phyloP scores from a whole-genome alignment of 768 basidiomycete species.

The Rhodotorula kratochvilovae region DNA sequence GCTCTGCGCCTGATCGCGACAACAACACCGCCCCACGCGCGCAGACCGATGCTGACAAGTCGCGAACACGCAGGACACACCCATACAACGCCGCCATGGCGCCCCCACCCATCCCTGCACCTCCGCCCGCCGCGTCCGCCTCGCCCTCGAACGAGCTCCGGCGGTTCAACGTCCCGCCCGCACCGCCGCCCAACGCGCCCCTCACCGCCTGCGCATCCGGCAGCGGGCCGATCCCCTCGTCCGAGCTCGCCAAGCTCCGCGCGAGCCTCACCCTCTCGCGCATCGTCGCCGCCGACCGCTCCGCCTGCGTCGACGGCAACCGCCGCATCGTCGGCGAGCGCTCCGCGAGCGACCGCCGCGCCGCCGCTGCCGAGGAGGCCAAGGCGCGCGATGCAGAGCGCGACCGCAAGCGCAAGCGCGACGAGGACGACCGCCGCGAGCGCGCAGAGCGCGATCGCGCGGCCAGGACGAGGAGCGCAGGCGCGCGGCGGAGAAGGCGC shows the following conservation, averaged over 20 bases:
- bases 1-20: too few species aligned
- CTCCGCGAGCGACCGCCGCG: background rate
- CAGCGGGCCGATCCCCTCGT: constrained; percentile 6
- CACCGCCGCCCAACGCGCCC: background rate
- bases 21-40: too few species aligned
- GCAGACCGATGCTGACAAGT: background rate
- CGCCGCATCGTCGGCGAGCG: constrained; percentile 2
- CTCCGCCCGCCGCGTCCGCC: background rate
- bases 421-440: constrained; percentile 1
- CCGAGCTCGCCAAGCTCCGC: constrained; percentile 21
- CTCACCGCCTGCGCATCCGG: background rate
- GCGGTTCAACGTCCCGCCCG: constrained; percentile 8
- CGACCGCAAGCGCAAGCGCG: constrained; percentile 3
- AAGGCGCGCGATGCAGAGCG: constrained; percentile 54
- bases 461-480: background rate
- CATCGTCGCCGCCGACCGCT: constrained; percentile 8
- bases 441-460: background rate
- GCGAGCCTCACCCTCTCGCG: constrained; percentile 18
- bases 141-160: background rate
- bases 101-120: background rate
- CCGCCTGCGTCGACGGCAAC: constrained; percentile 12
- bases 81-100: background rate
- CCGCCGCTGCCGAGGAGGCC: constrained; percentile 2
- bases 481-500: background rate
- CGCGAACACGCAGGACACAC: background rate